Evolutionary conservation across 1,284 basidiomycete species (phyloP).

Genomic region (Gymnopus androsaceus): DNA sequence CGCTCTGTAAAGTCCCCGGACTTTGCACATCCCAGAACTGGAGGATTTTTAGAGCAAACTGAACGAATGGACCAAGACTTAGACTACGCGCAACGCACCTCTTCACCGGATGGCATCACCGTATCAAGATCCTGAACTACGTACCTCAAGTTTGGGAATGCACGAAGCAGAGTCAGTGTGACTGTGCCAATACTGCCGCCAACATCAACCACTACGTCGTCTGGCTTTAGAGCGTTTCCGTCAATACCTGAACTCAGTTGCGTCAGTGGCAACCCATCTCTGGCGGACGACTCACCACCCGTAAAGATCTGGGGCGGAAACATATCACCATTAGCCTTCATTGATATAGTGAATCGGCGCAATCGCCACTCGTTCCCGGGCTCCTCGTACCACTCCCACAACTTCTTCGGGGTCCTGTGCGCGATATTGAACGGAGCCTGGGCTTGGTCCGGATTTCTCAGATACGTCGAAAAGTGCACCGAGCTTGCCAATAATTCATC

Average conservation of each 20-base stretch:
- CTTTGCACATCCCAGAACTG: conserved; percentile 15
- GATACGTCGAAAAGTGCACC: background rate
- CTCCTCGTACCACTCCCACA: conserved; percentile 11
- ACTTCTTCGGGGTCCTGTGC: background rate
- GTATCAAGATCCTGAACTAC: no score
- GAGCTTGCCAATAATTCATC: conserved; percentile 4
- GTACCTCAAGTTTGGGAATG: no score
- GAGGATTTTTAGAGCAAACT: no score
- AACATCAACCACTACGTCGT: background rate
- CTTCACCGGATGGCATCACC: no score
- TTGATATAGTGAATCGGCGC: conserved; percentile 16
- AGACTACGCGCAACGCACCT: no score
- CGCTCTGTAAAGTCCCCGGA: conserved; percentile 14
- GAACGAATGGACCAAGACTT: no score
- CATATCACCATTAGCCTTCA: conserved; percentile 11
- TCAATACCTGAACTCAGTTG: background rate
- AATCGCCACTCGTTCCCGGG: conserved; percentile 17
- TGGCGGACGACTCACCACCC: conserved; percentile 2
- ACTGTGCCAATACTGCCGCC: background rate
- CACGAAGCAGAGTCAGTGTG: no score
- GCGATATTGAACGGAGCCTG: background rate
- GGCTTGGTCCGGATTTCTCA: background rate
- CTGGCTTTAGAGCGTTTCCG: background rate
- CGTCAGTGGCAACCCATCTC: background rate
- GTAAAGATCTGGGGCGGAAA: conserved; percentile 4